Base-by-base conservation (phyloP, 352 stramenopile genomes). In the Peronospora belbahrii region DNA sequence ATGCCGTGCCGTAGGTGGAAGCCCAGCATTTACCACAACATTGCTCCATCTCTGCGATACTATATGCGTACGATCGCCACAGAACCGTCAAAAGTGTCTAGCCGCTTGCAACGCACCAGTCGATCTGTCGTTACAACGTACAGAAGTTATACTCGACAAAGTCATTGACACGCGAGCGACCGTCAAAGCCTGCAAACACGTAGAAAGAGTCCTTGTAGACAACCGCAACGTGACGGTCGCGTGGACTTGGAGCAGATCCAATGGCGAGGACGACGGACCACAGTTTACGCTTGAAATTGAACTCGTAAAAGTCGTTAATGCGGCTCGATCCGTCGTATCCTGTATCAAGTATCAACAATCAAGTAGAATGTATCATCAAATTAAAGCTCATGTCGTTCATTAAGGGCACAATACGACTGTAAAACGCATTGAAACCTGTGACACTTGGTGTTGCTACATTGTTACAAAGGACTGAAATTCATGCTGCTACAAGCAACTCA, bases 101-200 rank as follows among this genome's bases (percentile, higher is more conserved):
- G 46, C 7, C 5, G 39, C 11, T 25, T 32, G 45, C 13, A 52
- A 36, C 17, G 33, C 30, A 10, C n/a, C 36, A 28, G 19, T 23
- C 23, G 30, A 27, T 14, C 35, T 18, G 37, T 9, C 14, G 30
- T 19, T 10, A 0, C n/a, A n/a, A 70, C 62, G 24, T 79, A 96
- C 80, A 56, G 53, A 97, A 97, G 58, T 95, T 90, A 63, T 94
- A 98, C 51, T 95, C 78, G 61, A 97, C 84, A 65, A 98, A 97
- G 53, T 97, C 90, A 57, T 97, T 97, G 22, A 97, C 83, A 19
- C 94, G 79, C 42, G 75, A 85, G 49, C 71, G 89, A 18, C 94
- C 94, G 60, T 97, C 86, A 52, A 97, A 98, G 19, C 94, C 92
- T 1, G 78, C 88, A 41, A 97, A 97, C 8, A 98, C 84, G 54